phyloP scores from a whole-genome alignment of 352 stramenopile species.

The Pythium brachiatum region DNA sequence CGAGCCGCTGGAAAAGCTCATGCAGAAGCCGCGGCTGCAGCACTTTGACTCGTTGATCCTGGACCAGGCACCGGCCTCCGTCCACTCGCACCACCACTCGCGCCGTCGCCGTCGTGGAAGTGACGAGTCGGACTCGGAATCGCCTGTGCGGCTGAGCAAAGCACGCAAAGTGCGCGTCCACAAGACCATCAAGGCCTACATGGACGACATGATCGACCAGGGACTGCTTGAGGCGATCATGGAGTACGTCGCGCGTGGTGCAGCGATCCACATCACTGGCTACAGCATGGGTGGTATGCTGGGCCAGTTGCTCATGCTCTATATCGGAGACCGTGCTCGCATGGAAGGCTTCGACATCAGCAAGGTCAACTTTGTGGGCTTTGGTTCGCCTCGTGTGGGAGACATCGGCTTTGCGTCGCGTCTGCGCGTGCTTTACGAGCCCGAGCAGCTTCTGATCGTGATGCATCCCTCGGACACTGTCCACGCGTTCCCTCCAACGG shows the following conservation, averaged over 20 bases:
- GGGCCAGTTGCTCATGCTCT: constrained; percentile 75
- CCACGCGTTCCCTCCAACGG: constrained; percentile 78
- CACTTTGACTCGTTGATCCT: constrained; percentile 73
- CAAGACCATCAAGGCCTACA: constrained; percentile 75
- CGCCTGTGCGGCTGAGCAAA: constrained; percentile 55
- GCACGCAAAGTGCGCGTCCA: constrained; percentile 69
- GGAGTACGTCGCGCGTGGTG: constrained; percentile 67
- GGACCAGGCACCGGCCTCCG: constrained; percentile 42
- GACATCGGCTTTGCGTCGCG: constrained; percentile 77
- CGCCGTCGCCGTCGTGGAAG: constrained; percentile 42
- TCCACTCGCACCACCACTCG: constrained; percentile 43
- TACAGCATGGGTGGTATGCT: constrained; percentile 88
- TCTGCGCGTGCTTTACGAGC: constrained; percentile 70
- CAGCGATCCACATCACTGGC: constrained; percentile 76
- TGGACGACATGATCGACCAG: constrained; percentile 84
- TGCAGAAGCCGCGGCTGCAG: constrained; percentile 51
- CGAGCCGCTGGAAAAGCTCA: constrained; percentile 75
- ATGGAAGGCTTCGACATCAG: constrained; percentile 70
- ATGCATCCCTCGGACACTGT: constrained; percentile 84
- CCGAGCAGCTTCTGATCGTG: constrained; percentile 77
- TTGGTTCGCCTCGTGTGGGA: constrained; percentile 75
- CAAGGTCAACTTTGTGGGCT: constrained; percentile 84
- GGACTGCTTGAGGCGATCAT: constrained; percentile 73
- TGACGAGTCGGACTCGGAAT: constrained; percentile 55
- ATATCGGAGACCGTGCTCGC: constrained; percentile 70